phyloP scores from a whole-genome alignment of 2,329 filamentous ascomycete genomes.

The Diplocarpon mali region DNA sequence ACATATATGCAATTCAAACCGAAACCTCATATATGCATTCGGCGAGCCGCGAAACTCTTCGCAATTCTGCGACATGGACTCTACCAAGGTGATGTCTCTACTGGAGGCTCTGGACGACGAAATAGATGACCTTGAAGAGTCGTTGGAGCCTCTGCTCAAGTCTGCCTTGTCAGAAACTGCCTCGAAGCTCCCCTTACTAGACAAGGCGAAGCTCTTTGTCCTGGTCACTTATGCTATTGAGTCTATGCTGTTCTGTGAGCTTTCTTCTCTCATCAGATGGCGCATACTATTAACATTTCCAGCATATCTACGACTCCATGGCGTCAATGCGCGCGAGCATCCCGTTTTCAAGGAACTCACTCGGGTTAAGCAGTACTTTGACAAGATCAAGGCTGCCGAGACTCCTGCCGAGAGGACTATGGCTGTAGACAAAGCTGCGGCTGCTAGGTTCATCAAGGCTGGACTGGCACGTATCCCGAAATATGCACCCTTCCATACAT shows the following conservation, averaged over 20 bases:
- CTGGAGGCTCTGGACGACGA: slow-evolving; percentile 54
- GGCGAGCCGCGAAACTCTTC: background rate
- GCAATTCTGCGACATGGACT: slow-evolving; percentile 30
- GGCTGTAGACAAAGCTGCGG: slow-evolving; percentile 62
- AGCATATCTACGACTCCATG: slow-evolving; percentile 71
- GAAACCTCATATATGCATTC: background rate
- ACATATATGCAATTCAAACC: too few relatives aligned
- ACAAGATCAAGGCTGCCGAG: slow-evolving; percentile 76
- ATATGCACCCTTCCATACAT: background rate
- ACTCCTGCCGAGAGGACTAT: slow-evolving; percentile 35
- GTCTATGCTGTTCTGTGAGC: slow-evolving; percentile 73
- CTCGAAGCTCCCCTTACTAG: slow-evolving; percentile 76
- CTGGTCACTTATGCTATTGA: slow-evolving; percentile 81
- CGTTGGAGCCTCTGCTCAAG: slow-evolving; percentile 61
- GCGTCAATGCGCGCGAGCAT: slow-evolving; percentile 71
- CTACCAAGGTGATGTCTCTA: slow-evolving; percentile 22
- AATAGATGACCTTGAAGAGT: slow-evolving; percentile 67
- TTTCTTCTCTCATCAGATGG: background rate
- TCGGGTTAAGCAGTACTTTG: slow-evolving; percentile 82
- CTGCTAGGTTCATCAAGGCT: slow-evolving; percentile 70
- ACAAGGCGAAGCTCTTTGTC: slow-evolving; percentile 91
- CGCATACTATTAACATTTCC: slow-evolving; percentile 8
- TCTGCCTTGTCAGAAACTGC: slow-evolving; percentile 54
- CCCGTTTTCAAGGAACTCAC: slow-evolving; percentile 76
- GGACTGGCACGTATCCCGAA: slow-evolving; percentile 48